Evolutionary conservation across 208 protist genomes (phyloP).

Genomic region (Entamoeba moshkovskii): DNA sequence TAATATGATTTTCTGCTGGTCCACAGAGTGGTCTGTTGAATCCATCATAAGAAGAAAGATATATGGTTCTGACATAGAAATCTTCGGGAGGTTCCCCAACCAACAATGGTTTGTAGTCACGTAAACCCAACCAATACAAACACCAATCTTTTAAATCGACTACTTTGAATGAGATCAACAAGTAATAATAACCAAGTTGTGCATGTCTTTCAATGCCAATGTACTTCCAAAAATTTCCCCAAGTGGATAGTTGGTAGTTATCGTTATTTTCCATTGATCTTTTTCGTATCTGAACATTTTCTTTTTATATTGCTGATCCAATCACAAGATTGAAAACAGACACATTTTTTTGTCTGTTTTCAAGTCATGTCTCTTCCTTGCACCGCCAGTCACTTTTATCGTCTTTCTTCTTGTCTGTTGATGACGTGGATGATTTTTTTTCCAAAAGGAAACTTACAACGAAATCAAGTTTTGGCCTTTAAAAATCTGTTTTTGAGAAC

Average conservation of each 20-base stretch:
- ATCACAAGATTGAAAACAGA: too few relatives aligned
- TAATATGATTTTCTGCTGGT: neutral
- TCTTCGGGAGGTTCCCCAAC: neutral
- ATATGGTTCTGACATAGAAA: neutral
- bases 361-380: too few relatives aligned
- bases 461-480: too few relatives aligned
- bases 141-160: neutral
- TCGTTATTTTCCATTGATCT: neutral
- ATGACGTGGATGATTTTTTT: too few relatives aligned
- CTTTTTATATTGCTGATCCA: too few relatives aligned
- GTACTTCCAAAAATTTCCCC: neutral
- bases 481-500: too few relatives aligned
- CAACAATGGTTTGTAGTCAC: neutral
- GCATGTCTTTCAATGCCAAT: neutral
- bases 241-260: neutral
- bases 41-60: neutral
- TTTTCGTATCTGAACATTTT: neutral
- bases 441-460: too few relatives aligned
- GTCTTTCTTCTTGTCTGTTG: too few relatives aligned
- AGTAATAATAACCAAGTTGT: neutral
- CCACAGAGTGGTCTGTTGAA: slow-evolving; percentile 4
- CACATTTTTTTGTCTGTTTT: too few relatives aligned
- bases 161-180: neutral
- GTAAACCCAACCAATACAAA: neutral
- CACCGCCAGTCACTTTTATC: too few relatives aligned